Evolutionary conservation across 2,329 filamentous ascomycete genomes (phyloP).

Genomic region (Myriosclerotinia scirpicola): DNA sequence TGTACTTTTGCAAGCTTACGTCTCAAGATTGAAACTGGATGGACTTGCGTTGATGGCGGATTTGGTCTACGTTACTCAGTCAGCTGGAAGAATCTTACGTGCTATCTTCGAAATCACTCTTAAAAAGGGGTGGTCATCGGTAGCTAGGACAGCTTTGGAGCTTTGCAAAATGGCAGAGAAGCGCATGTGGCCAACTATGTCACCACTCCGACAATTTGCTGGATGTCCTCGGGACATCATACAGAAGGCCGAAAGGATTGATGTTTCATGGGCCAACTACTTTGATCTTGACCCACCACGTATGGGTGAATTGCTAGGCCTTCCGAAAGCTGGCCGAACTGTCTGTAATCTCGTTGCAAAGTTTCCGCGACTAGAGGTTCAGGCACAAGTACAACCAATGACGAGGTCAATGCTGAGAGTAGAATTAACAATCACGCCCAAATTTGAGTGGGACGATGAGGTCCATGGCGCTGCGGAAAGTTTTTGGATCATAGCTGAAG

Average conservation of each 20-base stretch:
- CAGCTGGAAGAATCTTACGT: slow-evolving; percentile 89
- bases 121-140: slow-evolving; percentile 93
- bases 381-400: slow-evolving; percentile 91
- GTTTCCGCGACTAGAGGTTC: slow-evolving; percentile 88
- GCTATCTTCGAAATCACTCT: slow-evolving; percentile 97
- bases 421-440: slow-evolving; percentile 87
- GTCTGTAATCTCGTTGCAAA: slow-evolving; percentile 87
- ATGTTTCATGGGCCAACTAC: slow-evolving; percentile 90
- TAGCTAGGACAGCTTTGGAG: slow-evolving; percentile 88
- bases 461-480: slow-evolving; percentile 85
- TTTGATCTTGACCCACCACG: slow-evolving; percentile 95
- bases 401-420: slow-evolving; percentile 90
- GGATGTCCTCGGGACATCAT: slow-evolving; percentile 80
- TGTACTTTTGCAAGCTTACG: slow-evolving; percentile 92
- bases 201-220: slow-evolving; percentile 87
- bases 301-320: slow-evolving; percentile 90
- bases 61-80: slow-evolving; percentile 98
- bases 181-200: slow-evolving; percentile 99
- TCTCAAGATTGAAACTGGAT: slow-evolving; percentile 90
- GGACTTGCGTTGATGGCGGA: slow-evolving; percentile 96
- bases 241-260: slow-evolving; percentile 89
- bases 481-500: slow-evolving; percentile 97
- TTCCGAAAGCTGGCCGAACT: slow-evolving; percentile 81
- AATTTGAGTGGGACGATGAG: slow-evolving; percentile 92
- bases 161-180: slow-evolving; percentile 99